Base-by-base conservation (phyloP, 78 protist genomes). In the Cavenderia fasciculata region DNA sequence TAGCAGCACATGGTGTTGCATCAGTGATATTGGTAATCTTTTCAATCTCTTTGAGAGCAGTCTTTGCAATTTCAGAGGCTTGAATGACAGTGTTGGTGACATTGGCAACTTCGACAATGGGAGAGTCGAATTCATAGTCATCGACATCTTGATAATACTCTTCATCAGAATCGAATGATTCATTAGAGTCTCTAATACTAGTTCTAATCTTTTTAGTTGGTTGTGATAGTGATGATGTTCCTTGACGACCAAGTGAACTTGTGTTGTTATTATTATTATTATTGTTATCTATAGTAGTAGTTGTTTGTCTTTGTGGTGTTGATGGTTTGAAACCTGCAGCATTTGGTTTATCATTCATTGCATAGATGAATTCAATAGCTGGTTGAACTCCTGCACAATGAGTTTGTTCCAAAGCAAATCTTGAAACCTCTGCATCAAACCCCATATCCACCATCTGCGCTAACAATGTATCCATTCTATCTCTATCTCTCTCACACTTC, bases 81-180 rank as follows among this genome's bases (percentile, higher is more conserved):
- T 65, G 74, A 27, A 79, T 51, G 0, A 79, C 88, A 23, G 73
- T 79, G 19, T 79, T 79, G 1, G 71, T 18, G 33, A 29, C 34
- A 16, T 66, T 23, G 61, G 66, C 34, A 1, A 59, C 72, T 11
- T 79, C 88, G 21, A 52, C 46, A 31, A 79, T 43, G 0, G 88
- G 75, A 2, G 44, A 34, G 46, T 79, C 76, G 19, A 79, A 79
- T 41, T 79, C 72, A 66, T 79, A 79, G 41, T 79, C 88, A 29
- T 79, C 88, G 2, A 66, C 88, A 52, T 79, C 88, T 49, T 66
- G 77, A 66, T 79, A 79, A 57, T 79, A 79, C 33, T 79, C 88
- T 0, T 51, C 75, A 0, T 79, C 88, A 33, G 46, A 57, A 21
- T 79, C 79, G 8, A 14, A 31, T 33, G 59, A 59, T 18, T 77